Evolutionary conservation across 495 filamentous ascomycete genomes (phyloP).

Genomic region (Tuber indicum): DNA sequence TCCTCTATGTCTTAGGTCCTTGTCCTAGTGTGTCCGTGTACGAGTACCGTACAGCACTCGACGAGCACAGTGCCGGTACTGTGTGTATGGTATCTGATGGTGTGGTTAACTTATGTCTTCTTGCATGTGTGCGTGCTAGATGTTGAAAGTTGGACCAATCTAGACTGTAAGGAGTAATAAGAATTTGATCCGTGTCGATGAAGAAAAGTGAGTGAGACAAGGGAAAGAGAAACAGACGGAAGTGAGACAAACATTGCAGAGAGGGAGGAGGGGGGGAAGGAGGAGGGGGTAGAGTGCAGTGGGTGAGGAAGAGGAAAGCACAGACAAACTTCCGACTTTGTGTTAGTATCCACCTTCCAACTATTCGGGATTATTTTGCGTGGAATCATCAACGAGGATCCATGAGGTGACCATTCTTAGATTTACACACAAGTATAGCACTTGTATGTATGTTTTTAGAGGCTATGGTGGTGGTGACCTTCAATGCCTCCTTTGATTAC

Average conservation of each 20-base stretch:
- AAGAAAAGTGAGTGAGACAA: not conserved
- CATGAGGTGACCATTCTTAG: not conserved
- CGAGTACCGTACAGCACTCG: not conserved
- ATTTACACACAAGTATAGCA: not conserved
- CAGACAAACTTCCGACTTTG: not conserved
- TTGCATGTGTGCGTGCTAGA: not conserved
- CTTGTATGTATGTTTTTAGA: not conserved
- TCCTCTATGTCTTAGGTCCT: not conserved
- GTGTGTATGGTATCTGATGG: not conserved
- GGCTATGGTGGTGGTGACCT: not conserved
- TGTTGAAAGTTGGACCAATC: not conserved
- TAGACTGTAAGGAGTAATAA: not conserved
- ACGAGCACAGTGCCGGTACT: not conserved
- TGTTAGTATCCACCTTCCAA: not conserved
- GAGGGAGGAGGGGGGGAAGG: not conserved
- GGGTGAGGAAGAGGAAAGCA: not conserved
- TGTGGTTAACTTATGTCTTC: not conserved
- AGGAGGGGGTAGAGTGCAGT: not conserved
- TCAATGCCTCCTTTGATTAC: not conserved
- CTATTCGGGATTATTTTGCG: not conserved
- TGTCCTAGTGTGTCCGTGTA: not conserved
- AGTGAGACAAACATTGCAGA: not conserved
- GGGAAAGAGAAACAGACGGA: not conserved
- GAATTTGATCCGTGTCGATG: not conserved
- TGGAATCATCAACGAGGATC: constrained; percentile 2